Conservation (phyloP, 768 basidiomycete species). For the Kondoa malvinella region DNA sequence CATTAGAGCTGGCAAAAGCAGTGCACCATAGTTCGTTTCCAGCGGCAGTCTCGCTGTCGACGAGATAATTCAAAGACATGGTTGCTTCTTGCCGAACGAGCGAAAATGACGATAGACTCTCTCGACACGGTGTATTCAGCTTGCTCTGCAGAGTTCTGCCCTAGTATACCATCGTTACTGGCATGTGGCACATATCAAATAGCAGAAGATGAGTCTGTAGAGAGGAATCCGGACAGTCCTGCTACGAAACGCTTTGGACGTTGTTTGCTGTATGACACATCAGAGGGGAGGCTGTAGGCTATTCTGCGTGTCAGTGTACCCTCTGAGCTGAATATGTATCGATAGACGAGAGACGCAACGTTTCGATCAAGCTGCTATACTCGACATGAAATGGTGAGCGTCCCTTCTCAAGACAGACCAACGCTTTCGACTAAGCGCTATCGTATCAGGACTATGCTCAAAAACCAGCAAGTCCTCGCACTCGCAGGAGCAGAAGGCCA, state of each 20-base stretch:
- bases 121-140: conserved; percentile 25
- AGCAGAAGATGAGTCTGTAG: conserved; percentile 34
- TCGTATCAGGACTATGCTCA: conserved; percentile 4
- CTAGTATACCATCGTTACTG: conserved; percentile 49
- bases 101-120: conserved; percentile 11
- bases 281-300: conserved; percentile 17
- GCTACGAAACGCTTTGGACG: conserved; percentile 21
- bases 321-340: background rate
- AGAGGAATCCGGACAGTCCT: conserved; percentile 20
- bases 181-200: conserved; percentile 87
- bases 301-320: background rate
- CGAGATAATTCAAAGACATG: background rate
- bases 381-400: conserved; percentile 87
- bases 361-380: conserved; percentile 50
- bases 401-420: background rate
- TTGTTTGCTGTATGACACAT: conserved; percentile 24
- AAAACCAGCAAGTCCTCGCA: conserved; percentile 37
- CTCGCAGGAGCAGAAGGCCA: conserved; percentile 75
- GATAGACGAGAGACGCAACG: conserved; percentile 44
- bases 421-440: conserved; percentile 2
- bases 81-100: too few species aligned
- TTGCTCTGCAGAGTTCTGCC: conserved; percentile 73
- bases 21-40: background rate
- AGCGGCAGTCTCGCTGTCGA: background rate
- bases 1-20: background rate